Evolutionary conservation across 2,329 filamentous ascomycete species (phyloP).

Genomic region (Penicillium psychrosexuale): DNA sequence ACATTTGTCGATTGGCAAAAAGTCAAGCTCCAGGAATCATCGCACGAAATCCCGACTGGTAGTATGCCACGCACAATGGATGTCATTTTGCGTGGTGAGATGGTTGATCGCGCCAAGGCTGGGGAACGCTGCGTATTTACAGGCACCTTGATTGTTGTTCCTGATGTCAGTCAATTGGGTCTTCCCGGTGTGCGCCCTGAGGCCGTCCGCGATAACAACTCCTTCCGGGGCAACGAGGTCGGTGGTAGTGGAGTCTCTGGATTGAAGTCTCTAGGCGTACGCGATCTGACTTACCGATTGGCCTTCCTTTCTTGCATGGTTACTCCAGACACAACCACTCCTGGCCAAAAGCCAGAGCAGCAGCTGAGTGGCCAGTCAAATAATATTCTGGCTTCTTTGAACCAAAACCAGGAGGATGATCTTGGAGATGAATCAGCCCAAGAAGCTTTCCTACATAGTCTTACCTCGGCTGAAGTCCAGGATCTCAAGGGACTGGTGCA

Average conservation of each 20-base stretch:
- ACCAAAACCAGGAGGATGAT: conserved; percentile 67
- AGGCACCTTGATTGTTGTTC: conserved; percentile 90
- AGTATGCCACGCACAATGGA: conserved; percentile 99
- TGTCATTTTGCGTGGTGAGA: conserved; percentile 91
- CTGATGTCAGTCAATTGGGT: conserved; percentile 91
- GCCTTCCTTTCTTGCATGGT: conserved; percentile 98
- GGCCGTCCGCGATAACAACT: conserved; percentile 77
- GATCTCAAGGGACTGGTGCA: conserved; percentile 93
- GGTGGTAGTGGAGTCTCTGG: conserved; percentile 83
- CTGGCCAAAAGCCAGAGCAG: conserved; percentile 69
- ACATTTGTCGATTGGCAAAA: conserved; percentile 99
- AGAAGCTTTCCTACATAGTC: conserved; percentile 77
- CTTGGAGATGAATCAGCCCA: conserved; percentile 81
- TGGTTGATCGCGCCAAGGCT: conserved; percentile 94
- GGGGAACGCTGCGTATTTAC: conserved; percentile 99
- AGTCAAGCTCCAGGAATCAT: conserved; percentile 96
- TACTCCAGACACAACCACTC: conserved; percentile 77
- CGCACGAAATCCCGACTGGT: conserved; percentile 93
- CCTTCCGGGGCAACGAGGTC: conserved; percentile 71
- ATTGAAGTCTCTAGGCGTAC: conserved; percentile 86
- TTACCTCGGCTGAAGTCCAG: conserved; percentile 83
- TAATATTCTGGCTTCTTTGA: conserved; percentile 82
- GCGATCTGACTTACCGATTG: conserved; percentile 90
- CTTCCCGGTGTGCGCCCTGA: conserved; percentile 81
- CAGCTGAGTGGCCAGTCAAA: conserved; percentile 68